A percentile compares a stretch with the other conserved stretches of the same genome.
These are phyloP conservation scores for Thielaviopsis punctulata DNA, from an alignment of 2,329 filamentous ascomycete genomes.

Conservation along the genomic window DNA sequence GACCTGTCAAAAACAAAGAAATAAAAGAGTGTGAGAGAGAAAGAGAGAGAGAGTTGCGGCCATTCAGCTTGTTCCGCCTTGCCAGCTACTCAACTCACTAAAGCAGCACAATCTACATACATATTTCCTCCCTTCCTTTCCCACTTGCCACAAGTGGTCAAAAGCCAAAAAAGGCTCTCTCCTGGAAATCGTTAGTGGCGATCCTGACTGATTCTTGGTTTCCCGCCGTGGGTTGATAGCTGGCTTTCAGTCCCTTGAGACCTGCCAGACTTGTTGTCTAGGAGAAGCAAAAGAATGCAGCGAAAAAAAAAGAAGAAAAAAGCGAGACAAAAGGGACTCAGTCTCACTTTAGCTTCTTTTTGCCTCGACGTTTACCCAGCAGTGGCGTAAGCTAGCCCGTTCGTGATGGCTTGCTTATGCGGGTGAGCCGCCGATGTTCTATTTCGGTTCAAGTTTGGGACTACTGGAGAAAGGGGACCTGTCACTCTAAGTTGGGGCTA, in stretches of 20 bases:
- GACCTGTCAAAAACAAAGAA: neutral
- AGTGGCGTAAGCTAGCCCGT: neutral
- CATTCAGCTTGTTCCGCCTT: no score
- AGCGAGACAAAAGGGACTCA: neutral
- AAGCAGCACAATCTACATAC: neutral
- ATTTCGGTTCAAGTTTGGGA: neutral
- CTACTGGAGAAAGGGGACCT: no score
- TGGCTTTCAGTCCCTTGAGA: neutral
- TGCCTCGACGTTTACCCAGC: neutral
- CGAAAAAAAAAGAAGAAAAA: neutral
- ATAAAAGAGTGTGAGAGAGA: no score
- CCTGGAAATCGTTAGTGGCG: slow-evolving; percentile 5
- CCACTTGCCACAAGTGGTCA: neutral
- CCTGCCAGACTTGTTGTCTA: neutral
- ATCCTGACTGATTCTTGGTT: slow-evolving; percentile 1
- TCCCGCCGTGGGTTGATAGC: neutral
- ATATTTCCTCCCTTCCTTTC: neutral
- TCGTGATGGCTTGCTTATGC: no score
- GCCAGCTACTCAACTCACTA: neutral
- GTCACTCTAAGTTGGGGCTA: no score
- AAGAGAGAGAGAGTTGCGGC: no score
- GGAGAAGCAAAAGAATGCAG: neutral
- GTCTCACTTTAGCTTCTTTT: neutral
- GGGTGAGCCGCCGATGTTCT: neutral
- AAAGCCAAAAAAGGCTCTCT: neutral